These are phyloP conservation scores for Salix suchowensis DNA, from an alignment of 345 rosid genomes.

Conservation along the genomic window DNA sequence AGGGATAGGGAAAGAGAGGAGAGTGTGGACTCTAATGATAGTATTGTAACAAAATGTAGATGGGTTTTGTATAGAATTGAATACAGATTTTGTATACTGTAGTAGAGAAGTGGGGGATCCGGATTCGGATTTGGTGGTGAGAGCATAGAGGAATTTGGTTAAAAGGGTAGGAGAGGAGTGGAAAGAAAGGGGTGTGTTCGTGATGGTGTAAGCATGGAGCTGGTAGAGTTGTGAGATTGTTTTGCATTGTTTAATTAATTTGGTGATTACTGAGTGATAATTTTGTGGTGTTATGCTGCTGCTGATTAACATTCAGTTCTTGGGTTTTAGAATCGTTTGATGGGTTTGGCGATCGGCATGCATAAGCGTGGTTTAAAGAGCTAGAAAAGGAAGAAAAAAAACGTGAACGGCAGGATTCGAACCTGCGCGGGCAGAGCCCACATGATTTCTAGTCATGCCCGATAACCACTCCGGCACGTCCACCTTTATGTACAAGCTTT, in stretches of 20 bases:
- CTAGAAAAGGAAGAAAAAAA: accelerated
- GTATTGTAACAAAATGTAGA: slow-evolving; percentile 55
- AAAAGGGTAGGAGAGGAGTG: slow-evolving; percentile 15
- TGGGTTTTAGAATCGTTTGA: too few relatives aligned
- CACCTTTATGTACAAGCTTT: neutral
- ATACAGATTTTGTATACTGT: slow-evolving; percentile 39
- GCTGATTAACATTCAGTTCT: slow-evolving; percentile 2
- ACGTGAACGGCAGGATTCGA: slow-evolving; percentile 63
- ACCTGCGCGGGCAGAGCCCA: slow-evolving; percentile 92
- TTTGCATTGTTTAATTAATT: slow-evolving; percentile 21
- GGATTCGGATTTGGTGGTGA: slow-evolving; percentile 25
- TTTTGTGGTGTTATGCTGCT: neutral
- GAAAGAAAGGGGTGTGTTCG: slow-evolving; percentile 18
- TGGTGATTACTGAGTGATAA: neutral
- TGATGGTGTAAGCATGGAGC: slow-evolving; percentile 38
- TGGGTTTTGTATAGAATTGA: slow-evolving; percentile 42
- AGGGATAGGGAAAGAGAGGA: slow-evolving; percentile 43
- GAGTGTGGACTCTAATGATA: slow-evolving; percentile 46
- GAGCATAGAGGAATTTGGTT: slow-evolving; percentile 38
- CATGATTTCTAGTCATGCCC: slow-evolving; percentile 98
- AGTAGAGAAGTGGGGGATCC: slow-evolving; percentile 12
- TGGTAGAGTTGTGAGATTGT: slow-evolving; percentile 34
- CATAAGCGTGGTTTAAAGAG: too few relatives aligned
- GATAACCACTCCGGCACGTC: slow-evolving; percentile 97
- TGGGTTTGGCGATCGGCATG: too few relatives aligned